Base-by-base conservation (phyloP, 306 rosid genomes). In the Glycine tomentella region DNA sequence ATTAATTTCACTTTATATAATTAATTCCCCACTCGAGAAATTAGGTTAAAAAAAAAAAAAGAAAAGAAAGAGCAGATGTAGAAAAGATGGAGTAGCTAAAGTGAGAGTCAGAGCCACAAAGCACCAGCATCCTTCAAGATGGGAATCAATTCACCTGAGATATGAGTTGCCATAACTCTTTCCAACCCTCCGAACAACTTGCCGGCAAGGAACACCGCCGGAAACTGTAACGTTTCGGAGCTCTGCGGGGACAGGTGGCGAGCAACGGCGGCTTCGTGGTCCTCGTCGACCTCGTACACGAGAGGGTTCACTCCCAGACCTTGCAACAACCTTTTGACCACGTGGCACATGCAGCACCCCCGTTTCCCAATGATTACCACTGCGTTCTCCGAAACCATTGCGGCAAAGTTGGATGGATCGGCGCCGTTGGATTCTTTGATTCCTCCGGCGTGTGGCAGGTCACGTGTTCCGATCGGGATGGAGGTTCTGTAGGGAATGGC, bases 301-400 rank as follows among this genome's bases (percentile, higher is more conserved):
- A 89, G 80, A 16, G 99, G 97, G 86, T 95, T 93, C 6, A 85
- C 97, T 0, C 99, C 99, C 3, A 91, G 95, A 4, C 99, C 97
- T 7, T 90, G 86, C 63, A 95, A 56, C 88, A 95, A 74, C 55
- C 86, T 87, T 48, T 85, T 89, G 42, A 93, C 88, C 0, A 95
- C 99, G 77, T 95, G 97, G 88, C 97, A 87, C 93, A 95, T 89
- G 86, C 99, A 95, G 75, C 99, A 95, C 0, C 94, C 97, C 0
- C 89, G 89, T 73, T 78, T 84, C 20, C 97, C 97, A 15, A 95
- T 81, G 6, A 95, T 91, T 3, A 89, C 79, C 8, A 95, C 94
- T 0, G 99, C 94, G 85, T 90, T 95, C 83, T 91, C 93, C 3
- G 90, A 80, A 44, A 93, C 89, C 82, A 85, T 38, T 7, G 40